Evolutionary conservation across 257 asterid genomes (phyloP).

Genomic region (Capsicum rhomboideum): DNA sequence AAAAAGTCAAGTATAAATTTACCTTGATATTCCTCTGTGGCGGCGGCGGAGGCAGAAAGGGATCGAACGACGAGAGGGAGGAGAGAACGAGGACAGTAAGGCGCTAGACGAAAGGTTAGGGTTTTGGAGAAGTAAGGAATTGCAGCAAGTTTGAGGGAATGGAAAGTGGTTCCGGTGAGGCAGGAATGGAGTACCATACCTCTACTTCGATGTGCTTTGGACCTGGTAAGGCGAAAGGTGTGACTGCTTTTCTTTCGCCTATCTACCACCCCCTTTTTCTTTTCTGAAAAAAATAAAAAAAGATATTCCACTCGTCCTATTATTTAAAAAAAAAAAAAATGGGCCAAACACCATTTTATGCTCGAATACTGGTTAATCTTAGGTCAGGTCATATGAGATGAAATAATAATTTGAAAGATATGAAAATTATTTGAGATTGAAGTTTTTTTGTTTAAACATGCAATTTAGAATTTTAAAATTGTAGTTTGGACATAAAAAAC

Average conservation of each 20-base stretch:
- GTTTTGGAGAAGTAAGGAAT: constrained; percentile 26
- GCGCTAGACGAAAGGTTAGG: constrained; percentile 9
- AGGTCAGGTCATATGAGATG: no score
- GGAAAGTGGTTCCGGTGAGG: constrained; percentile 14
- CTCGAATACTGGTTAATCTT: no score
- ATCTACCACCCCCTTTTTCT: background rate
- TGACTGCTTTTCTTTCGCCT: background rate
- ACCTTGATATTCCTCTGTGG: constrained; percentile 40
- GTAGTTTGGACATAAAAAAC: no score
- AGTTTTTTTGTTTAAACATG: no score
- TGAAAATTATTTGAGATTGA: no score
- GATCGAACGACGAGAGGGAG: constrained; percentile 34
- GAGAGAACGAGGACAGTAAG: constrained; percentile 8
- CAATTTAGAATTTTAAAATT: no score
- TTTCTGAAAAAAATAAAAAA: background rate
- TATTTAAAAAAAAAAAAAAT: background rate
- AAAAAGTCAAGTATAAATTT: background rate
- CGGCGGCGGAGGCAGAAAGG: constrained; percentile 40
- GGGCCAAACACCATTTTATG: no score
- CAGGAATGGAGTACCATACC: constrained; percentile 15
- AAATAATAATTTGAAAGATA: no score
- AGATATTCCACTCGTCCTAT: background rate
- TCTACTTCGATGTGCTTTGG: background rate
- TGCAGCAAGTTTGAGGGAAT: constrained; percentile 29
- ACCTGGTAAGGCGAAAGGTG: background rate